phyloP scores from a whole-genome alignment of 1,284 basidiomycete genomes.

The Anthracocystis panici-leucophaei region DNA sequence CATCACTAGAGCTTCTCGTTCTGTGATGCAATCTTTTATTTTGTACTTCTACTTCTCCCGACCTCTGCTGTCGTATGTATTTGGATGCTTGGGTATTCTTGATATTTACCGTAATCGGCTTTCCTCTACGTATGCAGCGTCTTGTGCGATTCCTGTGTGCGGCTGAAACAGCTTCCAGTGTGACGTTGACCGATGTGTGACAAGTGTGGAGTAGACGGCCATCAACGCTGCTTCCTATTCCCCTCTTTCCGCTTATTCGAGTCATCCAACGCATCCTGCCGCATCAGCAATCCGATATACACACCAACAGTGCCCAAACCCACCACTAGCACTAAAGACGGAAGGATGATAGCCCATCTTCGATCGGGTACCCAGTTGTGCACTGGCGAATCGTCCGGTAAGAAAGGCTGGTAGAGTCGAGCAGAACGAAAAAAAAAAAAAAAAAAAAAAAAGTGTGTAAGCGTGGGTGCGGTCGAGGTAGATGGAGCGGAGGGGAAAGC shows the following conservation, averaged over 20 bases:
- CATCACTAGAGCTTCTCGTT: neutral
- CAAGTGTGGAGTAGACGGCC: neutral
- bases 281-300: slow-evolving; percentile 27
- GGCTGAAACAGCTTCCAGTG: neutral
- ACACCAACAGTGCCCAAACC: slow-evolving; percentile 38
- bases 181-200: neutral
- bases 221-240: neutral
- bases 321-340: slow-evolving; percentile 27
- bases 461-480: neutral
- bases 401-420: slow-evolving; percentile 31
- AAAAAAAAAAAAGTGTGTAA: neutral
- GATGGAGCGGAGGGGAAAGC: neutral
- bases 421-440: neutral
- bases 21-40: neutral
- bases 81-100: slow-evolving; percentile 35
- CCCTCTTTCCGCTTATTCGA: slow-evolving; percentile 1
- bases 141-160: neutral
- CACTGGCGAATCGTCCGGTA: slow-evolving; percentile 32
- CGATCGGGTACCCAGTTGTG: slow-evolving; percentile 29
- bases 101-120: slow-evolving; percentile 19
- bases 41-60: slow-evolving; percentile 31
- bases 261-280: slow-evolving; percentile 18
- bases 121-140: neutral
- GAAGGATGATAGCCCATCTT: slow-evolving; percentile 32
- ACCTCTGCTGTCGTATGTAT: slow-evolving; percentile 17